A percentile compares a stretch with the other conserved stretches of the same genome.
These are phyloP conservation scores for Colletotrichum musae DNA, from an alignment of 2,329 filamentous ascomycete genomes.

Conservation along the genomic window DNA sequence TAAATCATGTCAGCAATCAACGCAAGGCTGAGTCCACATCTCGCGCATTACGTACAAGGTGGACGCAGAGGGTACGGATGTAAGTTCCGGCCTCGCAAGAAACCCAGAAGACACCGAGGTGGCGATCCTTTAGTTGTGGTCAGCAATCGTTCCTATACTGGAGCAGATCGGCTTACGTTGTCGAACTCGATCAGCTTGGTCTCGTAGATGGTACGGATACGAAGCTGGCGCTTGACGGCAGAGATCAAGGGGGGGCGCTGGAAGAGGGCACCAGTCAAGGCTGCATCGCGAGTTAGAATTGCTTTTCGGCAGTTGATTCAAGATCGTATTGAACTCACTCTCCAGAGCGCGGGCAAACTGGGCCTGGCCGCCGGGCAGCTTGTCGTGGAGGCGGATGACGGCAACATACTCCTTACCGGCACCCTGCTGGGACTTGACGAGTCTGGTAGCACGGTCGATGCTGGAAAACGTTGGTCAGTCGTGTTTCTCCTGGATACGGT, in stretches of 20 bases:
- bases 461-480: constrained; percentile 25
- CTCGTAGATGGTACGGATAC: constrained; percentile 98
- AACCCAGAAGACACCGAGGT: constrained; percentile 99
- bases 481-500: constrained; percentile 1
- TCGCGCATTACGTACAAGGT: constrained; percentile 64
- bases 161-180: constrained; percentile 64
- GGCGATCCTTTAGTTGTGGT: constrained; percentile 72
- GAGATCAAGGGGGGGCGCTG: constrained; percentile 97
- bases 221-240: constrained; percentile 97
- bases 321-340: constrained; percentile 55
- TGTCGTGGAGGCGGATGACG: constrained; percentile 95
- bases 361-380: constrained; percentile 91
- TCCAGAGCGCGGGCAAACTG: constrained; percentile 95
- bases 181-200: constrained; percentile 98
- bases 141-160: constrained; percentile 17
- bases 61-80: constrained; percentile 97
- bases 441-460: constrained; percentile 95
- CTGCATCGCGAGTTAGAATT: constrained; percentile 35
- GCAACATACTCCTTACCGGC: constrained; percentile 99
- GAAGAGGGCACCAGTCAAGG: constrained; percentile 95
- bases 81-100: constrained; percentile 99
- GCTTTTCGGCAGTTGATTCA: constrained; percentile 7
- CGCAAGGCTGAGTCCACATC: constrained; percentile 50
- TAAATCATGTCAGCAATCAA: constrained; percentile 28
- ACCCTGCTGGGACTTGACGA: constrained; percentile 99